Evolutionary conservation across 1,284 basidiomycete species (phyloP), one percentile per base, ranked within the genome.

Genomic region (Phylloboletellus chloephorus): DNA sequence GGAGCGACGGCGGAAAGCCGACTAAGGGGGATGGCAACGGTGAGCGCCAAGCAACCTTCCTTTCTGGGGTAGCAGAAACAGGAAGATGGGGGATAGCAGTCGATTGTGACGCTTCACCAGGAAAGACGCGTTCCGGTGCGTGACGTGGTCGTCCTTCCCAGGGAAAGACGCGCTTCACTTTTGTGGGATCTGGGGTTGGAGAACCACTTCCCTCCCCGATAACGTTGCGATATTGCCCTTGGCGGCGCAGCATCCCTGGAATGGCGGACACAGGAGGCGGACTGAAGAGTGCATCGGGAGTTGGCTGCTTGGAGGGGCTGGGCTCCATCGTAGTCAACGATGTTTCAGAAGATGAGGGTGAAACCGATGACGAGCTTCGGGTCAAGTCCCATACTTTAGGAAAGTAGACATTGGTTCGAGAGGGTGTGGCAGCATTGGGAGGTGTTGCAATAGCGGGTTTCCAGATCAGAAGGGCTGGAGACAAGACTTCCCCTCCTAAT

Each of bases 151-250:
- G 75, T 42, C 78, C 74, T 61, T 98, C 94, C 94, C 94, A 98
- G 7, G 94, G 93, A 61, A 98, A 97, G n/a, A 96, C 72, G 17
- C 75, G 68, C 50, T 82, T 82, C 20, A 94, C 76, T 52, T 86
- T 87, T 20, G 64, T 66, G 12, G 69, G 74, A 57, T 94, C 84
- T 1, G 93, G 90, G 41, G 69, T 73, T 7, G 75, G 73, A 12
- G 67, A 45, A 4, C 48, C 34, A 24, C 48, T 45, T 21, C 31
- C 39, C 29, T 44, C 44, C n/a, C 76, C 74, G 12, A 73, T 76
- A 31, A 84, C 74, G 57, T 76, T 72, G 36, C 72, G 67, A 60
- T 87, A 77, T 52, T 80, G 72, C 1, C 81, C 79, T 61, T 83
- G 75, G 22, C 67, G 70, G 15, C 76, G 60, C 30, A 82, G 66